Evolutionary conservation across 192 early-diverging fungal genomes (phyloP), one percentile per base, ranked within the genome.

Genomic region (Backusella circina): DNA sequence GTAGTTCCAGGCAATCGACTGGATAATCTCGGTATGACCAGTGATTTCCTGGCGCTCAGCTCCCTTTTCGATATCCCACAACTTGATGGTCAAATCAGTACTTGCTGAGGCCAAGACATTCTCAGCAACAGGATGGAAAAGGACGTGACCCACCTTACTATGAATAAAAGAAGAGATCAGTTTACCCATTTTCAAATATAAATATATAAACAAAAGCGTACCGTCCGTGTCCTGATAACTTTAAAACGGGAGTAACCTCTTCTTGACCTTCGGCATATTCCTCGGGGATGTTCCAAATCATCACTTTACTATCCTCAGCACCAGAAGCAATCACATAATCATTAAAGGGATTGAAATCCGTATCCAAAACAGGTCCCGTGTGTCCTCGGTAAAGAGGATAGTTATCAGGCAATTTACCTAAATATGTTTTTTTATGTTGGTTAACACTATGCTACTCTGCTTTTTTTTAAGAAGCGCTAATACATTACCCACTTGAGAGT

Each of bases 321-420:
- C 85, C 89, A 10, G 92, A 93, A 28, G 98, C 98, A 77, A 99
- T 88, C 68, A 99, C 85, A 83, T 97, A 89, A 82, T 99, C 98
- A 75, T 99, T 98, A 86, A 98, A 99, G 31, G 96, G 97, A 79
- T 96, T 94, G 75, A 98, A 99, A 78, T 95, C 95, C 21, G 97
- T 99, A 83, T 99, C 98, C 68, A 99, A 86, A 23, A 99, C 98
- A 18, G 98, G 91, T 7, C 91, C 96, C 10, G 93, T 91, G 78
- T 99, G 98, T 32, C 95, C 97, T 73, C 91, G 90, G 72, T 95
- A 96, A n/a, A 98, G 84, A 1, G 98, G 97, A 67, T 92, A 89
- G 61, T 91, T 90, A 75, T 95, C 94, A 35, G 91, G 88, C 37
- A 97, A 86, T 86, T 99, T 99, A 77, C 98, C 98, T 90, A 77